These are phyloP conservation scores for Mucor velutinosus DNA, from an alignment of 371 early-diverging fungal genomes.

Conservation along the genomic window DNA sequence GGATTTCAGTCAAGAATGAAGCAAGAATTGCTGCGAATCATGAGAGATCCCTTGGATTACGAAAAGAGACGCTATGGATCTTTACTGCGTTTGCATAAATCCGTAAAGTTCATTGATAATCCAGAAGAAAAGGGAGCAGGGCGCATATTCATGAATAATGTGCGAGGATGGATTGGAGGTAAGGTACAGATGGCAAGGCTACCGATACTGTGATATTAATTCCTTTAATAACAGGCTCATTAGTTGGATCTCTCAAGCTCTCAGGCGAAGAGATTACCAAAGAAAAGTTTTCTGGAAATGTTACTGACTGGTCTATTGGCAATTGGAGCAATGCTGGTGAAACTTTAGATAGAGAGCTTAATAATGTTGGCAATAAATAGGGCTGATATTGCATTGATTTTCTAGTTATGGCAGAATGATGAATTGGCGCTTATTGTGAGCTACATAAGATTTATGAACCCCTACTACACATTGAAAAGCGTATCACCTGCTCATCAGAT, in stretches of 20 bases:
- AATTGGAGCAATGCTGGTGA: conserved; percentile 27
- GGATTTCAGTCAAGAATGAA: conserved; percentile 70
- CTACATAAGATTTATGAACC: too few species aligned
- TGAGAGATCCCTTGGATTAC: conserved; percentile 44
- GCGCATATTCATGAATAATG: conserved; percentile 68
- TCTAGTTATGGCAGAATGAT: too few species aligned
- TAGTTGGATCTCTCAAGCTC: conserved; percentile 73
- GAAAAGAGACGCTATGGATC: conserved; percentile 43
- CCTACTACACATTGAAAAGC: too few species aligned
- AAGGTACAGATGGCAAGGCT: conserved; percentile 2
- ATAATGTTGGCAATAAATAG: conserved; percentile 5
- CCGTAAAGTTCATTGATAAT: conserved; percentile 38
- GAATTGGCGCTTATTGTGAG: too few species aligned
- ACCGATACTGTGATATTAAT: background rate
- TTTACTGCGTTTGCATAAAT: conserved; percentile 34
- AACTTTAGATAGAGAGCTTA: conserved; percentile 10
- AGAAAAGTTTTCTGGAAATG: conserved; percentile 63
- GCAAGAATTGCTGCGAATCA: conserved; percentile 58
- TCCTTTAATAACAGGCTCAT: conserved; percentile 52
- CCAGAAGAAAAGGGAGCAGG: conserved; percentile 48
- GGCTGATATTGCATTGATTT: too few species aligned
- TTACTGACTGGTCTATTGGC: conserved; percentile 71
- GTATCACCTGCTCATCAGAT: too few species aligned
- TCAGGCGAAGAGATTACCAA: conserved; percentile 65
- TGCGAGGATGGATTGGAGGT: conserved; percentile 81